phyloP scores from a whole-genome alignment of 2,329 filamentous ascomycete species.

The Penicillium decumbens region DNA sequence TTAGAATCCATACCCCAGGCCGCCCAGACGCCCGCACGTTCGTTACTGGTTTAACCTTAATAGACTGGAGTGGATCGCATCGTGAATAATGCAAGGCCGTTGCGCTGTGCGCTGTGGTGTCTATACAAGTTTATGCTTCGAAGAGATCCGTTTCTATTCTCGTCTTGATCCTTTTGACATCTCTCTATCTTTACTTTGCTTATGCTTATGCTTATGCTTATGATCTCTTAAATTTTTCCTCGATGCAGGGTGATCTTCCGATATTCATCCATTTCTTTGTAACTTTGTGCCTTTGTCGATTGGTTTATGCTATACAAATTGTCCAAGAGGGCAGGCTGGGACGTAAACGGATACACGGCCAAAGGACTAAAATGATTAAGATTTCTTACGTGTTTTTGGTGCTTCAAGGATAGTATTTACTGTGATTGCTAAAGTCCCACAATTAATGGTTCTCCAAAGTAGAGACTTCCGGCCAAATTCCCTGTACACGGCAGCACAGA shows the following conservation, averaged over 20 bases:
- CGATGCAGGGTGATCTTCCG: too few species aligned
- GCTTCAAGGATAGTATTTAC: too few species aligned
- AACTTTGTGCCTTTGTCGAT: not conserved
- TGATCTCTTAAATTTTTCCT: too few species aligned
- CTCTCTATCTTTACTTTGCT: not conserved
- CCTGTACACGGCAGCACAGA: too few species aligned
- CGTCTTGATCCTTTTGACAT: not conserved
- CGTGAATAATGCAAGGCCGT: slow-evolving; percentile 8
- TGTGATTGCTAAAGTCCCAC: too few species aligned
- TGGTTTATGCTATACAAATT: not conserved
- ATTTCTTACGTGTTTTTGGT: not conserved
- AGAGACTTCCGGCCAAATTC: too few species aligned
- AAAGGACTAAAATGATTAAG: not conserved
- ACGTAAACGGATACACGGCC: not conserved
- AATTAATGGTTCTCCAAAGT: too few species aligned
- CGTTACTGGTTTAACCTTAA: slow-evolving; percentile 8
- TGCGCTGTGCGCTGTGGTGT: not conserved
- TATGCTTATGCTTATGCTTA: not conserved
- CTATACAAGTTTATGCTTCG: not conserved
- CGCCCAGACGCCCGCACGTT: slow-evolving; percentile 6
- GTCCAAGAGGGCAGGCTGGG: not conserved
- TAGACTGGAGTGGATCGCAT: slow-evolving; percentile 6
- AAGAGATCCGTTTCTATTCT: not conserved
- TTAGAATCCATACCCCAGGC: slow-evolving; percentile 17
- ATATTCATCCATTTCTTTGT: not conserved